These are phyloP conservation scores for Microbotryum lychnidis-dioicae DNA, from an alignment of 1,284 basidiomycete species.

Conservation along the genomic window DNA sequence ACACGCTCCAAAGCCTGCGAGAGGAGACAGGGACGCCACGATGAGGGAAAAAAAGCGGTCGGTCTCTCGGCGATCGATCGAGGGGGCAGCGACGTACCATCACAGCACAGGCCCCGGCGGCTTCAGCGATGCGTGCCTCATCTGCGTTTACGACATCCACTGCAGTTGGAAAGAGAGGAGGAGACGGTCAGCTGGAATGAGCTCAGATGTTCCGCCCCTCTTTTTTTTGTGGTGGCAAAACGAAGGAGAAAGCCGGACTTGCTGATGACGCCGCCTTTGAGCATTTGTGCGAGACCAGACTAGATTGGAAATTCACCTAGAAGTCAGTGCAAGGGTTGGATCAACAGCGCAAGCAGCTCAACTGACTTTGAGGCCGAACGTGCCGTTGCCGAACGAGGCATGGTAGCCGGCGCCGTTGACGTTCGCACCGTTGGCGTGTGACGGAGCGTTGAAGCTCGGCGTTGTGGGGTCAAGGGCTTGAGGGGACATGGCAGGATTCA, in stretches of 20 bases:
- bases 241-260: background rate
- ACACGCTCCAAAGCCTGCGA: slow-evolving; percentile 60
- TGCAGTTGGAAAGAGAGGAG: background rate
- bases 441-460: background rate
- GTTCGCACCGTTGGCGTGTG: background rate
- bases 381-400: slow-evolving; percentile 15
- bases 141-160: slow-evolving; percentile 58
- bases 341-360: background rate
- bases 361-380: slow-evolving; percentile 32
- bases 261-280: slow-evolving; percentile 80
- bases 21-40: background rate
- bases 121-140: slow-evolving; percentile 91
- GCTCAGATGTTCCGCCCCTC: slow-evolving; percentile 58
- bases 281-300: slow-evolving; percentile 70
- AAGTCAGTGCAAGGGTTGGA: background rate
- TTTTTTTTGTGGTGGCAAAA: no score
- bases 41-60: background rate
- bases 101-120: slow-evolving; percentile 94
- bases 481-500: background rate
- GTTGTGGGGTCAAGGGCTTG: background rate
- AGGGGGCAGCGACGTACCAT: slow-evolving; percentile 61
- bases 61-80: slow-evolving; percentile 2
- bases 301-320: background rate
- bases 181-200: background rate
- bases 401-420: slow-evolving; percentile 1